phyloP scores from a whole-genome alignment of 1,284 basidiomycete genomes.

The Cutaneotrichosporon mucoides region DNA sequence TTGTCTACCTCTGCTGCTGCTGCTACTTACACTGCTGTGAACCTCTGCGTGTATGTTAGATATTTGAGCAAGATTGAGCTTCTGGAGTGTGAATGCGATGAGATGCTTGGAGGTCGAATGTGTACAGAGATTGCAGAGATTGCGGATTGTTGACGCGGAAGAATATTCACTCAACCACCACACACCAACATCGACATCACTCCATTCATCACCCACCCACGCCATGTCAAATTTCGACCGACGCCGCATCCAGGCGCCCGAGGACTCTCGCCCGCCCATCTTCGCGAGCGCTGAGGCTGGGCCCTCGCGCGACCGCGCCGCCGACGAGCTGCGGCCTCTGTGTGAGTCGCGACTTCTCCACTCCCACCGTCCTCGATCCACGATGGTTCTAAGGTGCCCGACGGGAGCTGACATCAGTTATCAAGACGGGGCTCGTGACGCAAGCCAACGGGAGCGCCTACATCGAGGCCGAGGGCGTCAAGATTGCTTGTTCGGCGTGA shows the following conservation, averaged over 20 bases:
- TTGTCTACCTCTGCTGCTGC: no score
- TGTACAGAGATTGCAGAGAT: no score
- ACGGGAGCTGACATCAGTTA: conserved; percentile 56
- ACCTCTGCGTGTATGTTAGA: no score
- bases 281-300: conserved; percentile 51
- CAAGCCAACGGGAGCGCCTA: conserved; percentile 95
- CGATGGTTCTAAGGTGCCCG: no score
- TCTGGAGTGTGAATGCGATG: no score
- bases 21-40: no score
- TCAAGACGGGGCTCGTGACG: conserved; percentile 80
- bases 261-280: conserved; percentile 65
- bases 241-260: conserved; percentile 81
- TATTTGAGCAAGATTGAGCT: no score
- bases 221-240: conserved; percentile 62
- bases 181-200: background rate
- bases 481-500: conserved; percentile 91
- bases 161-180: background rate
- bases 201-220: conserved; percentile 6
- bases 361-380: no score
- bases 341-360: conserved; percentile 54
- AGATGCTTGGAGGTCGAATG: no score
- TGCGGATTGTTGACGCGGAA: conserved; percentile 2
- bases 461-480: conserved; percentile 76
- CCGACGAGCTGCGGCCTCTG: conserved; percentile 71
- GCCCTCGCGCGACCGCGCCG: conserved; percentile 47